These are phyloP conservation scores for Fagopyrum homotropicum DNA, from an alignment of 148 eudicot genomes.

Conservation along the genomic window DNA sequence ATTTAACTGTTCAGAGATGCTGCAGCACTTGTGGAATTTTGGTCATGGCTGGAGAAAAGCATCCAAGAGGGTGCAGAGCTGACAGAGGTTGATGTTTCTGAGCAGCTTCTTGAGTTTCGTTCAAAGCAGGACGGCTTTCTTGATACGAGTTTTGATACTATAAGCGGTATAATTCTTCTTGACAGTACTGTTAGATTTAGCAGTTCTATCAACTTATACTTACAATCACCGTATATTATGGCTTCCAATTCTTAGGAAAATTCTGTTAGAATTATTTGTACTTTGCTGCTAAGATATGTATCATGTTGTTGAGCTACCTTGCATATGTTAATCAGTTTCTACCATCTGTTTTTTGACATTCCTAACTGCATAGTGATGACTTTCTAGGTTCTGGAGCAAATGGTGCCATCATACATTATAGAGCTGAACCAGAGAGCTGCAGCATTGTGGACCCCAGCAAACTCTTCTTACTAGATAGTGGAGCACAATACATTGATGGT, in stretches of 20 bases:
- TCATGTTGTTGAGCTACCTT: neutral
- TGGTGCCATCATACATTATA: conserved; percentile 98
- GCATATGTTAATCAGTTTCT: neutral
- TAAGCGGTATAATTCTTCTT: conserved; percentile 56
- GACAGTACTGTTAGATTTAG: neutral
- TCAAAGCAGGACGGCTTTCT: conserved; percentile 77
- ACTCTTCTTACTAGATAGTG: conserved; percentile 86
- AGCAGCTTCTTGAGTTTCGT: conserved; percentile 83
- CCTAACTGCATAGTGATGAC: neutral
- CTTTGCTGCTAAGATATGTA: neutral
- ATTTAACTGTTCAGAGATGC: conserved; percentile 58
- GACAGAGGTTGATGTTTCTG: conserved; percentile 87
- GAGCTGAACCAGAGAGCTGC: conserved; percentile 75
- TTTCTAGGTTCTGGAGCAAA: conserved; percentile 82
- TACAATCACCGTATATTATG: neutral
- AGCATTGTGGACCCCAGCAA: conserved; percentile 59
- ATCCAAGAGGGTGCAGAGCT: conserved; percentile 40
- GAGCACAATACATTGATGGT: conserved; percentile 96
- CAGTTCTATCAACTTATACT: neutral
- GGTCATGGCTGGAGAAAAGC: conserved; percentile 93
- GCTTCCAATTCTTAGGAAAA: neutral
- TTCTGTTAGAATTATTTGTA: neutral
- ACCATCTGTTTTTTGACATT: neutral
- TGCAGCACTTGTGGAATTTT: conserved; percentile 80
- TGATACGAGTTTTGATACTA: conserved; percentile 92